These are phyloP conservation scores for Auricularia sp. DNA, from an alignment of 768 basidiomycete genomes.

Conservation along the genomic window DNA sequence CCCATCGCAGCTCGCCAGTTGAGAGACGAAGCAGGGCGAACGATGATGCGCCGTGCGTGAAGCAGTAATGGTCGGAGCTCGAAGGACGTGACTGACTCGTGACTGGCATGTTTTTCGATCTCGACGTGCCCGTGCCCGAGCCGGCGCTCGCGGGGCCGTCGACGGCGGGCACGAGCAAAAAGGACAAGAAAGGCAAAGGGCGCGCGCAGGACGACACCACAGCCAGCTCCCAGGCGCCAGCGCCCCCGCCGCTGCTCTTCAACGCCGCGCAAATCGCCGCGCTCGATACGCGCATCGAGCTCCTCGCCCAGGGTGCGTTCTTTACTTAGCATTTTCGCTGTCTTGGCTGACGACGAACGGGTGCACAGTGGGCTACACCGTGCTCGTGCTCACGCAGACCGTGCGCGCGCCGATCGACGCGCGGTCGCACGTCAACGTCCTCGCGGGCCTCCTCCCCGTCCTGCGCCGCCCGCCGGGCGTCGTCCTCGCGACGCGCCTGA, in stretches of 20 bases:
- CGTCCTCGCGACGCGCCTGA: slow-evolving; percentile 63
- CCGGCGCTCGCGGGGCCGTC: slow-evolving; percentile 15
- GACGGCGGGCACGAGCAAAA: neutral
- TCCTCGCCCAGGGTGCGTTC: slow-evolving; percentile 61
- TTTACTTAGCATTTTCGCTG: neutral
- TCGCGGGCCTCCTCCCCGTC: slow-evolving; percentile 48
- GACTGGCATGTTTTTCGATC: slow-evolving; percentile 49
- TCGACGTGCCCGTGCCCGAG: slow-evolving; percentile 47
- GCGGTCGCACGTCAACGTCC: slow-evolving; percentile 54
- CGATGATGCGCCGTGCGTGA: too few relatives aligned
- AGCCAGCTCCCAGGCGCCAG: too few relatives aligned
- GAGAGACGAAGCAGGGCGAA: too few relatives aligned
- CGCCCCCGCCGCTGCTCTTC: slow-evolving; percentile 24
- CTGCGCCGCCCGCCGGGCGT: slow-evolving; percentile 49
- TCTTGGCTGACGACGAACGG: neutral
- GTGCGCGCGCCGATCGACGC: slow-evolving; percentile 62
- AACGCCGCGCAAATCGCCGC: slow-evolving; percentile 45
- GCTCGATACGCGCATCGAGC: slow-evolving; percentile 54
- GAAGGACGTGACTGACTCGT: too few relatives aligned
- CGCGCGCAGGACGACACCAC: slow-evolving; percentile 18
- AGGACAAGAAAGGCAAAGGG: slow-evolving; percentile 13
- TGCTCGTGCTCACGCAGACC: slow-evolving; percentile 67
- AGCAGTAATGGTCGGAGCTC: too few relatives aligned
- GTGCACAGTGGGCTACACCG: slow-evolving; percentile 71
- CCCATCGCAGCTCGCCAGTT: too few relatives aligned